Evolutionary conservation across 2,329 filamentous ascomycete species (phyloP), one percentile per base, ranked within the genome.

Genomic region (Epichloe festucae): DNA sequence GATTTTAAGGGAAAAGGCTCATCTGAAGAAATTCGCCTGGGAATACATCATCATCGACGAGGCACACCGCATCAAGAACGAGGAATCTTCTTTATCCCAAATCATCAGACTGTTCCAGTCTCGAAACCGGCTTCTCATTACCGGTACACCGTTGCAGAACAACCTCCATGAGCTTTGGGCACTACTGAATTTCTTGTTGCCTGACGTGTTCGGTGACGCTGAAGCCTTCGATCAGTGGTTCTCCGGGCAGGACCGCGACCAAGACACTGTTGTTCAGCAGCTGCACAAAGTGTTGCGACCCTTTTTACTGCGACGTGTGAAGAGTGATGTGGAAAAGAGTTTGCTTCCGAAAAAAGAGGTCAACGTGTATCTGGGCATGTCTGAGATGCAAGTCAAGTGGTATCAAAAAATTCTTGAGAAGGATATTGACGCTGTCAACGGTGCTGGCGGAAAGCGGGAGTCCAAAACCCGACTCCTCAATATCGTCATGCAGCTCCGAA

Each of bases 31-130:
- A 68, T 95, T 98, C 66, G 90, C 93, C 0, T 98, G 93, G 93
- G 91, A 98, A 67, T 98, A 98, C 69, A 98, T 98, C 68, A 95
- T 98, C 59, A 95, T 98, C 57, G 93, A 98, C 62, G 93, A 98
- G 60, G 81, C 93, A 2, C 93, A 98, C 68, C 89, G 93, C 54
- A 98, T 98, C 78, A 98, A 98, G 75, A 98, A 98, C 69, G 93
- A 98, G 65, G 89, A 97, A 67, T 98, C 93, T 0, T 96, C 93
- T 0, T 76, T 98, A 3, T 90, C 93, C 3, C 91, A 97, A 63
- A 94, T 97, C 58, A 95, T 98, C 57, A 88, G 93, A 59, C 74
- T 96, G 50, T 98, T 98, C 75, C 88, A 90, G 69, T 98, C 93
- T 5, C 82, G 93, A 64, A 97, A 97, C 66, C 85, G 93, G 49